Evolutionary conservation across 2,329 filamentous ascomycete species (phyloP).

Genomic region (Tothia fuscella): DNA sequence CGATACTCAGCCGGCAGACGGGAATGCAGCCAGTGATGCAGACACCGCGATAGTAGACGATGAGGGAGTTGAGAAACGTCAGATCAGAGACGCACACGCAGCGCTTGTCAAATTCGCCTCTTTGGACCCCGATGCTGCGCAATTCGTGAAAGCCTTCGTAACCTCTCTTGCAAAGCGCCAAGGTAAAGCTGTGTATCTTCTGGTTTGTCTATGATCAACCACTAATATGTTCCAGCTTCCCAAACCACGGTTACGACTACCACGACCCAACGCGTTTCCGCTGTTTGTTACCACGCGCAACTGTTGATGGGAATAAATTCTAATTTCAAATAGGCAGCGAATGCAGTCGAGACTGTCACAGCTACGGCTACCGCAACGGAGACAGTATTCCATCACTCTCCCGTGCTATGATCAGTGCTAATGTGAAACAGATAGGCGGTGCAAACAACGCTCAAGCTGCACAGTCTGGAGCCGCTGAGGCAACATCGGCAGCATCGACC

Average conservation of each 20-base stretch:
- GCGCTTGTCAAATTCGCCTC: background rate
- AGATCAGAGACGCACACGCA: background rate
- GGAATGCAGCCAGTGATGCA: too few relatives aligned
- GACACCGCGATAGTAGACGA: background rate
- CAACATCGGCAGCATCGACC: background rate
- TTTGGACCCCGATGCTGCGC: background rate
- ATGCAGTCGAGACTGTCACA: conserved; percentile 1
- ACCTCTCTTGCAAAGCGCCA: background rate
- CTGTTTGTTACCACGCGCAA: background rate
- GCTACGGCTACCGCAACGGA: background rate
- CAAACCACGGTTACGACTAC: conserved; percentile 1
- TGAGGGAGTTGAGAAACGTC: background rate
- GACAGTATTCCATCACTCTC: background rate
- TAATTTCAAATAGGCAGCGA: conserved; percentile 4
- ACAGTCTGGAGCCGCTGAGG: background rate
- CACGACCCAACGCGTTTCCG: background rate
- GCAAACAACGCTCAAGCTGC: background rate
- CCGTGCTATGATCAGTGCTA: background rate
- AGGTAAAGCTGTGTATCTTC: too few relatives aligned
- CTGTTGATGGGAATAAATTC: background rate
- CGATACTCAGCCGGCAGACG: too few relatives aligned
- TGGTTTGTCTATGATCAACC: too few relatives aligned
- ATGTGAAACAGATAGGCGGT: background rate
- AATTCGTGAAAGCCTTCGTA: conserved; percentile 1
- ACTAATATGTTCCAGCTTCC: too few relatives aligned